phyloP scores from a whole-genome alignment of 2,329 filamentous ascomycete genomes.

The Ophioceras dolichostomum region DNA sequence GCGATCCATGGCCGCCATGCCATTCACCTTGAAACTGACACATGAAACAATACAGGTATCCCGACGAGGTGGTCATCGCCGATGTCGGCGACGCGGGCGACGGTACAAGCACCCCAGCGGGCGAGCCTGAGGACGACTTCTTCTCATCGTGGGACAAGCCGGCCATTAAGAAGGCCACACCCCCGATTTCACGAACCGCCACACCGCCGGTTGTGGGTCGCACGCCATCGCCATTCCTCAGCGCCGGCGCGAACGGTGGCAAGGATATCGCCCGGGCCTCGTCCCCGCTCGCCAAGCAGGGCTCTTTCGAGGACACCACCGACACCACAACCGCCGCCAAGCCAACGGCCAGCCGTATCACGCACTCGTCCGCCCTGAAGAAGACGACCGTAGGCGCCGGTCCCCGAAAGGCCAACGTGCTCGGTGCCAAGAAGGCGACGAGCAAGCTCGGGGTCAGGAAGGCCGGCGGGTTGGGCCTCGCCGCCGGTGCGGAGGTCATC shows the following conservation, averaged over 20 bases:
- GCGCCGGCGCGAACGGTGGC: conserved; percentile 53
- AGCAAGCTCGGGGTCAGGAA: conserved; percentile 91
- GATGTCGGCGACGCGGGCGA: conserved; percentile 53
- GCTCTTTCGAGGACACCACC: conserved; percentile 35
- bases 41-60: conserved; percentile 44
- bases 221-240: conserved; percentile 83
- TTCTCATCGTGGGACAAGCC: conserved; percentile 99
- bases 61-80: conserved; percentile 72
- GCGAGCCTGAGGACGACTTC: conserved; percentile 82
- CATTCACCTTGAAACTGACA: conserved; percentile 8
- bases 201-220: conserved; percentile 75
- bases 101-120: conserved; percentile 62
- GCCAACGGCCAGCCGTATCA: conserved; percentile 58
- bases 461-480: no score
- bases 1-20: background rate
- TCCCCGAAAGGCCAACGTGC: conserved; percentile 72
- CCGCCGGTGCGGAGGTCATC: conserved; percentile 52
- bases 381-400: conserved; percentile 54
- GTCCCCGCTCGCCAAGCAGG: conserved; percentile 63
- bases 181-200: conserved; percentile 77
- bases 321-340: conserved; percentile 32
- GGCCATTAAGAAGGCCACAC: conserved; percentile 89
- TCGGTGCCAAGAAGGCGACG: conserved; percentile 67
- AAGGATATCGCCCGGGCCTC: conserved; percentile 66
- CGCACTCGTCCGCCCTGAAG: conserved; percentile 68